Evolutionary conservation across 352 stramenopile genomes (phyloP).

Genomic region (Phytophthora syringae): DNA sequence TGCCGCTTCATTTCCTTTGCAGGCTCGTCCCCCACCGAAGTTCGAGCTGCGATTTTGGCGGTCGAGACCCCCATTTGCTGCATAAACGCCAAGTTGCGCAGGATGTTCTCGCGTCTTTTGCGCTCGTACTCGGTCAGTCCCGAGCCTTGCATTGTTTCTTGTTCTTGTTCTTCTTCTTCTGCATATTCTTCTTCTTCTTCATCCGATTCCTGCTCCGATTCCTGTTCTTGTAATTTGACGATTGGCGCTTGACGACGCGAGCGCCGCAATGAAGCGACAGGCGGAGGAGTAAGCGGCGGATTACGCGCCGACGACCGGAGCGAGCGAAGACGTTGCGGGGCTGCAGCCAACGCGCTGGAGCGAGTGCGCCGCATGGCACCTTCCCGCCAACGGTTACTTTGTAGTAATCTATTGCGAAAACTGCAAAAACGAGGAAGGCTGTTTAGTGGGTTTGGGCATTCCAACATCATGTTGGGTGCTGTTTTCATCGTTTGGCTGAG

Average conservation of each 20-base stretch:
- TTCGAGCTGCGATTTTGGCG: slow-evolving; percentile 72
- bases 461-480: too few species aligned
- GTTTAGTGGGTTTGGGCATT: neutral
- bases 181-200: slow-evolving; percentile 1
- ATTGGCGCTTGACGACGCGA: slow-evolving; percentile 5
- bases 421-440: neutral
- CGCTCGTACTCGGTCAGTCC: slow-evolving; percentile 79
- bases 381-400: slow-evolving; percentile 18
- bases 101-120: slow-evolving; percentile 84
- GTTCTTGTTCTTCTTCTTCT: slow-evolving; percentile 10
- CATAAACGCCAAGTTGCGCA: slow-evolving; percentile 88
- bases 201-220: neutral
- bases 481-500: too few species aligned
- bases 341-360: slow-evolving; percentile 17
- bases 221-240: slow-evolving; percentile 20
- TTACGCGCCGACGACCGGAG: slow-evolving; percentile 21
- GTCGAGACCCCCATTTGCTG: slow-evolving; percentile 82
- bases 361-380: slow-evolving; percentile 32
- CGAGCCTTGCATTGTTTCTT: slow-evolving; percentile 6
- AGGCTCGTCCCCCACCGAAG: slow-evolving; percentile 30
- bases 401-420: neutral
- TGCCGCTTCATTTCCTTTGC: slow-evolving; percentile 19
- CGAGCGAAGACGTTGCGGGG: slow-evolving; percentile 27
- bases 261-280: slow-evolving; percentile 22
- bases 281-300: slow-evolving; percentile 23